Evolutionary conservation across 2,329 filamentous ascomycete genomes (phyloP).

Genomic region (Chrysosporium keratinophilum): DNA sequence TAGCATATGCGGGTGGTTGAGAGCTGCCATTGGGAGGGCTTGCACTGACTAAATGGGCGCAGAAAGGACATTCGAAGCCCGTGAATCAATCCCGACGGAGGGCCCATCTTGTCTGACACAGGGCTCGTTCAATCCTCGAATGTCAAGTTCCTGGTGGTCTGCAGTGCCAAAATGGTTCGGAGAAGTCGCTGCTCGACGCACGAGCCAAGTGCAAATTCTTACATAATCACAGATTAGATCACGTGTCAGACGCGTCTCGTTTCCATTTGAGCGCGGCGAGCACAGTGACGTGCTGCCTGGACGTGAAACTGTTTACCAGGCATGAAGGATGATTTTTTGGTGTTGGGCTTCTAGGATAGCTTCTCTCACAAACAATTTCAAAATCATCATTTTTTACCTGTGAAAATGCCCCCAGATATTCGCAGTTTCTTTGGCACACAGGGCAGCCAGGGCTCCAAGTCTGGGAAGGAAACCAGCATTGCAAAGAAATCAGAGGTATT

Average conservation of each 20-base stretch:
- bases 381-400: not conserved
- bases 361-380: not conserved
- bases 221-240: not conserved
- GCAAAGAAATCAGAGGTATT: constrained; percentile 34
- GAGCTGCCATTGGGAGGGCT: not conserved
- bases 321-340: not conserved
- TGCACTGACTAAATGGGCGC: constrained; percentile 27
- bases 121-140: not conserved
- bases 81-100: constrained; percentile 28
- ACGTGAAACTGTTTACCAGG: not conserved
- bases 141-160: not conserved
- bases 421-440: constrained; percentile 81
- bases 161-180: not conserved
- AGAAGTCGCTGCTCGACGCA: constrained; percentile 3
- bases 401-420: constrained; percentile 70
- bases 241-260: constrained; percentile 6
- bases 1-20: constrained; percentile 14
- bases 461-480: constrained; percentile 30
- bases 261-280: constrained; percentile 3
- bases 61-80: constrained; percentile 28
- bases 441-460: constrained; percentile 47
- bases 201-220: not conserved
- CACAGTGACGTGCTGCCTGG: constrained; percentile 2
- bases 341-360: not conserved
- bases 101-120: constrained; percentile 23